Evolutionary conservation across 805 yeast species (phyloP).

Genomic region (Barnettozyma sucrosica): DNA sequence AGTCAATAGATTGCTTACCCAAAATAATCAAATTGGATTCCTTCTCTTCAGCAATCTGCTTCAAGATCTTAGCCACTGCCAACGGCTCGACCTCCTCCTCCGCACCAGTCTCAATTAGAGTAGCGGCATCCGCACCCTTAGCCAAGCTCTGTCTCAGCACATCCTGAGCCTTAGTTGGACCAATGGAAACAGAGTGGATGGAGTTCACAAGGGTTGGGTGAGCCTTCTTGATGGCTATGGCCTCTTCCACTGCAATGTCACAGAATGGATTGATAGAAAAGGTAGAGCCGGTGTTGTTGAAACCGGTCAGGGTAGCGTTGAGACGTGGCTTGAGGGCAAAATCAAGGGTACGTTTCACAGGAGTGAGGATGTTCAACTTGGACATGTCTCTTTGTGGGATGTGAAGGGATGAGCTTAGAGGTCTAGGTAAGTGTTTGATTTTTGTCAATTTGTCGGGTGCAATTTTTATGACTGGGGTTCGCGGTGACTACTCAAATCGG

Average conservation of each 20-base stretch:
- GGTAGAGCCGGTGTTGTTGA: conserved; percentile 82
- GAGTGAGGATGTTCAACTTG: conserved; percentile 74
- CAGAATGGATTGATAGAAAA: conserved; percentile 95
- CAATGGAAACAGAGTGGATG: conserved; percentile 89
- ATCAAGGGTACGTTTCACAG: conserved; percentile 93
- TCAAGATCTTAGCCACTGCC: conserved; percentile 79
- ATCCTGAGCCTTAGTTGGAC: conserved; percentile 82
- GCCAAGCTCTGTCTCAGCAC: conserved; percentile 86
- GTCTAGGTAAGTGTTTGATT: not conserved
- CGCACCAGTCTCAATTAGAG: conserved; percentile 74
- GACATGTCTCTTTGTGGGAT: conserved; percentile 28
- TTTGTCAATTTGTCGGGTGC: conserved; percentile 1
- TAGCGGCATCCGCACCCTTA: conserved; percentile 86
- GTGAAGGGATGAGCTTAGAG: not conserved
- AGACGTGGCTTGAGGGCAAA: conserved; percentile 90
- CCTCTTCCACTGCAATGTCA: conserved; percentile 97
- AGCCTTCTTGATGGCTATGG: conserved; percentile 66
- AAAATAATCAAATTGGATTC: conserved; percentile 73
- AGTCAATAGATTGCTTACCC: conserved; percentile 97
- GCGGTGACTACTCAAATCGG: not conserved
- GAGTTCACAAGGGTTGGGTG: conserved; percentile 64
- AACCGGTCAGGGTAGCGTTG: conserved; percentile 75
- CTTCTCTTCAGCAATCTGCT: conserved; percentile 64
- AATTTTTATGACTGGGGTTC: not conserved
- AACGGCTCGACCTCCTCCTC: conserved; percentile 58